Base-by-base conservation (phyloP, 257 asterid genomes). In the Solanum appendiculatum region DNA sequence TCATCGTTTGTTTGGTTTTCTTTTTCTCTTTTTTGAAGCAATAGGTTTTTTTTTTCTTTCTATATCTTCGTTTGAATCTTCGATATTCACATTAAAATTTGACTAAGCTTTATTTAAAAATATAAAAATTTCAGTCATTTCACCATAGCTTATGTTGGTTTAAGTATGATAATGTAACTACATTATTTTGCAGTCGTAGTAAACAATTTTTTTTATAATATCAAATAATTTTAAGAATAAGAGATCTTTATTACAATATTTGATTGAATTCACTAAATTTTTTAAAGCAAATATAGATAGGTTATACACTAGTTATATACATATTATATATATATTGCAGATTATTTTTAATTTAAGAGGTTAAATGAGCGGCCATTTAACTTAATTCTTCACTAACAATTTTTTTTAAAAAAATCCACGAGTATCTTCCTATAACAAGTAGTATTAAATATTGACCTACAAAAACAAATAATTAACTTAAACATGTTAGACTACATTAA, bases 71-170 rank as follows among this genome's bases (percentile, higher is more conserved):
- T 34, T 34, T 34, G 36, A 4, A n/a, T n/a, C n/a, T 34, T 34
- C 20, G 1, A 14, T 48, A 46, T 4, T 15, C 0, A 1, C 1
- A 54, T 54, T 54, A 4, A 54, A 18, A 23, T 18, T 54, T 8
- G 11, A 54, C 3, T 54, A 2, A 54, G 3, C 15, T 54, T 54
- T 54, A 6, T 54, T 16, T 54, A 6, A 6, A 0, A 6, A 54
- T 54, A 54, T 54, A 18, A 18, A 36, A 36, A 4, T 36, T 36
- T 36, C 6, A 6, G 7, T 54, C 6, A 18, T 9, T 18, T 54
- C 0, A 6, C 2, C n/a, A 54, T 0, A 54, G 2, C 0, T 7
- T 1, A 54, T 6, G 11, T 54, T 54, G 10, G 1, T 54, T 18
- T 6, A 54, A 6, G 0, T 6, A 54, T 18, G 1, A 54, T n/a